Evolutionary conservation across 2,329 filamentous ascomycete genomes (phyloP), one percentile per base, ranked within the genome.

Genomic region (Pleurostoma richardsiae): DNA sequence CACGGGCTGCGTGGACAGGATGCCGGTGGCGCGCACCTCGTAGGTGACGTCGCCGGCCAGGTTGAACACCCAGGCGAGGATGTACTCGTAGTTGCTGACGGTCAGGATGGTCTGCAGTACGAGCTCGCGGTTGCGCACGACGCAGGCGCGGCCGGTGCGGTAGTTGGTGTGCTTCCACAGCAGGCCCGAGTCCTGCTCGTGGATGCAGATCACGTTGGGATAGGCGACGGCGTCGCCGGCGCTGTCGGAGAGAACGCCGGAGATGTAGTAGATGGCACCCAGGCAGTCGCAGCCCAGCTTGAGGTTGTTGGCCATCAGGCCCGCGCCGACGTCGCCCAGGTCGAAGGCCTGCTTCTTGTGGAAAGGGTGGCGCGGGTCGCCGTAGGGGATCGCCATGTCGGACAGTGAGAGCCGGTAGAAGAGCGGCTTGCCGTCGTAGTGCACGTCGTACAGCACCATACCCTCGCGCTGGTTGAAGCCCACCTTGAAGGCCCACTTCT

Each of bases 261-360:
- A 49, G 42, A 60, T 44, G 46, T 64, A 65, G 52, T 81, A 80
- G 55, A 82, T 82, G 2, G 74, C 68, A 7, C 82, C 81, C 1
- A 85, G 67, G 54, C 81, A 79, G 54, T 84, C 80, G 49, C 80
- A 83, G 5, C 80, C 80, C 5, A 84, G 69, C 2, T 68, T 67
- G 1, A 86, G 69, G 45, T 83, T 83, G 61, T 86, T 86, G 27
- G 82, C 79, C 59, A 77, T 81, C 50, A 77, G 75, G 4, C 83
- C 82, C 10, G 79, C 80, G 19, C 82, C 83, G 10, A 74, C 80
- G 48, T 86, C 82, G 5, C 83, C 83, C 46, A 86, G 79, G 55
- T 86, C 83, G 50, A 86, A 86, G 3, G 82, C 83, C 44, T 82
- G 77, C 56, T 86, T 86, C 40, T 80, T 73, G 46, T 82, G 79